Percentiles rank a stretch among this genome's conserved stretches.
These are phyloP conservation scores for Linderina pennispora DNA, from an alignment of 192 early-diverging fungal species.

Conservation along the genomic window DNA sequence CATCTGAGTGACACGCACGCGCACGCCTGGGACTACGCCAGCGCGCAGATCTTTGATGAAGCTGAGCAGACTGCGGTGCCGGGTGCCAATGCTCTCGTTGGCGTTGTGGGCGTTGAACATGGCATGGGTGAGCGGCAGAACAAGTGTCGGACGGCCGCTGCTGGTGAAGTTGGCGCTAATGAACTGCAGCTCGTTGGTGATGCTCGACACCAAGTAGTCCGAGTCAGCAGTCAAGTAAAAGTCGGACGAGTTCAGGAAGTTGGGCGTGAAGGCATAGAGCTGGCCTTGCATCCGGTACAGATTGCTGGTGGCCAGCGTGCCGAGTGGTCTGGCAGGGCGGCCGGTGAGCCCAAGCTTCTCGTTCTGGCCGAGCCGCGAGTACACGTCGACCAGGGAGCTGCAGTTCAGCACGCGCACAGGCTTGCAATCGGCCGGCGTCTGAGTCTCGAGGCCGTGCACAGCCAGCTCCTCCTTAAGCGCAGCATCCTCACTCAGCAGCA, in stretches of 20 bases:
- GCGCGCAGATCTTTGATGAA: constrained; percentile 77
- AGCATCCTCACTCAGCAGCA: constrained; percentile 66
- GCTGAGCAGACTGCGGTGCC: constrained; percentile 65
- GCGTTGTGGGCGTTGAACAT: constrained; percentile 45
- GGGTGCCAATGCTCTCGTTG: constrained; percentile 5
- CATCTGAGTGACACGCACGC: constrained; percentile 70
- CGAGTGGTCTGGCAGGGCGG: constrained; percentile 69
- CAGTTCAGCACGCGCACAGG: constrained; percentile 68
- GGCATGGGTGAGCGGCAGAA: constrained; percentile 63
- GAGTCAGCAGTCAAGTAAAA: constrained; percentile 83
- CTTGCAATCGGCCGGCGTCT: constrained; percentile 63
- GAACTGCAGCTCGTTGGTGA: constrained; percentile 73
- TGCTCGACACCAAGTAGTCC: constrained; percentile 71
- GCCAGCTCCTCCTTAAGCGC: constrained; percentile 63
- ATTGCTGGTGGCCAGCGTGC: constrained; percentile 70
- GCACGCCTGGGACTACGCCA: constrained; percentile 60
- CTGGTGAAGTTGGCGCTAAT: constrained; percentile 65
- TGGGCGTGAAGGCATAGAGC: constrained; percentile 77
- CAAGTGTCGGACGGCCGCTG: constrained; percentile 74
- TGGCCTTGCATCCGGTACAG: constrained; percentile 78
- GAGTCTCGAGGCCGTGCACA: constrained; percentile 74
- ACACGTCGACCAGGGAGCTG: constrained; percentile 72
- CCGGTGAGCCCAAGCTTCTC: constrained; percentile 71
- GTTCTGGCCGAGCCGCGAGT: constrained; percentile 65
- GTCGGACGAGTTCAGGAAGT: constrained; percentile 83